phyloP scores from a whole-genome alignment of 2,329 filamentous ascomycete genomes.

The Ceratocystis cacaofunesta region DNA sequence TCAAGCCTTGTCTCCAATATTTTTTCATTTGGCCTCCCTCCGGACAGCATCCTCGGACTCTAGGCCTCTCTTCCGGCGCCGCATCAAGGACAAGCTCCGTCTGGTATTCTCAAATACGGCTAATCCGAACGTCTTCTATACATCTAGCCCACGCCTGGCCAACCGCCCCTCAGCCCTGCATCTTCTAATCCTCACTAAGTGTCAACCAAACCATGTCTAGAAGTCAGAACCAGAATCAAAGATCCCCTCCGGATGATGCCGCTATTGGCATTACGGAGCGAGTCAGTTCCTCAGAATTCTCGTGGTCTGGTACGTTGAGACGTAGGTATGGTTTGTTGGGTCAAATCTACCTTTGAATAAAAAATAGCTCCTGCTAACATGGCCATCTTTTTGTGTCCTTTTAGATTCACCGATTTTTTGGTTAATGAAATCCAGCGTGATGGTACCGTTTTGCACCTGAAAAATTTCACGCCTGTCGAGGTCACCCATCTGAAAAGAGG shows the following conservation, averaged over 20 bases:
- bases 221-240: conserved; percentile 8
- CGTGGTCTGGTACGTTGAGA: conserved; percentile 26
- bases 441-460: conserved; percentile 62
- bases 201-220: neutral
- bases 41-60: neutral
- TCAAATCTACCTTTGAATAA: neutral
- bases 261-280: conserved; percentile 29
- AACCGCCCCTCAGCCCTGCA: neutral
- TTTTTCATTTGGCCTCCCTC: neutral
- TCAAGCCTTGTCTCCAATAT: neutral
- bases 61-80: neutral
- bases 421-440: conserved; percentile 75
- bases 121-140: neutral
- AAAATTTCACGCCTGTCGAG: conserved; percentile 17
- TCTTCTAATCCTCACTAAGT: neutral
- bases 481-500: conserved; percentile 14
- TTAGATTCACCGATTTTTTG: conserved; percentile 75
- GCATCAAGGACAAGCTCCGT: conserved; percentile 5
- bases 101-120: neutral
- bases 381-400: neutral
- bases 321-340: conserved; percentile 15
- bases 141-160: neutral
- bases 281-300: conserved; percentile 25
- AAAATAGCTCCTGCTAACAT: neutral
- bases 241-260: conserved; percentile 23